Conservation (phyloP, 768 basidiomycete genomes). For the Udeniomyces megalosporus region DNA sequence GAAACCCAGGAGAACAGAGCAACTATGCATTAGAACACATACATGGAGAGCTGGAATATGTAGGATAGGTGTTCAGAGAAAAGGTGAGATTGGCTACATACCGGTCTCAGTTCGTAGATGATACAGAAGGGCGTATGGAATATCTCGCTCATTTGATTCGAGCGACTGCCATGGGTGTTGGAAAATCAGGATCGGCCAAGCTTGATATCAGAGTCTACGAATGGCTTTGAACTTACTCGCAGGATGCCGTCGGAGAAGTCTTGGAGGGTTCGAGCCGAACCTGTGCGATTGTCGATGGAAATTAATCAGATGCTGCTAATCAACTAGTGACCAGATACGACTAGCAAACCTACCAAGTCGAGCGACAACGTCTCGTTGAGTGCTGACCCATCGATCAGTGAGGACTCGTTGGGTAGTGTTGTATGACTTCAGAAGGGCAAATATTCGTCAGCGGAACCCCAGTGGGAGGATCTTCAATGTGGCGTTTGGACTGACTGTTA, state of each 20-base stretch:
- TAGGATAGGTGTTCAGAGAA: no score
- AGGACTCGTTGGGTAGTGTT: not conserved
- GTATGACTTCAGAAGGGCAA: not conserved
- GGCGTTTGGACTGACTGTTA: not conserved
- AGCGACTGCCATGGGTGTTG: not conserved
- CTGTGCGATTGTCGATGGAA: not conserved
- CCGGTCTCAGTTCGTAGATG: slow-evolving; percentile 1
- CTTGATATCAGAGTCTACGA: not conserved
- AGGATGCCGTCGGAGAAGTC: not conserved
- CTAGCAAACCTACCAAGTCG: not conserved
- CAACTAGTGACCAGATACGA: not conserved
- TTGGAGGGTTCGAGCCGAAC: not conserved
- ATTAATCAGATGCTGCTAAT: not conserved
- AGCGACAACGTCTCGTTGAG: not conserved
- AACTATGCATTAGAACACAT: no score
- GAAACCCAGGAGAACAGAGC: not conserved
- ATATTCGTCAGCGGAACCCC: no score
- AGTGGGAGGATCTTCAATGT: not conserved
- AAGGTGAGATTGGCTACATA: no score
- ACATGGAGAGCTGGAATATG: no score
- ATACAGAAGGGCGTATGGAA: not conserved
- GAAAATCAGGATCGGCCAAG: not conserved
- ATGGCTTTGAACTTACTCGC: not conserved
- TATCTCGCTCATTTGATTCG: slow-evolving; percentile 9
- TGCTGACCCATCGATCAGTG: not conserved